These are phyloP conservation scores for Tricholoma bakamatsutake DNA, from an alignment of 768 basidiomycete genomes.

Conservation along the genomic window DNA sequence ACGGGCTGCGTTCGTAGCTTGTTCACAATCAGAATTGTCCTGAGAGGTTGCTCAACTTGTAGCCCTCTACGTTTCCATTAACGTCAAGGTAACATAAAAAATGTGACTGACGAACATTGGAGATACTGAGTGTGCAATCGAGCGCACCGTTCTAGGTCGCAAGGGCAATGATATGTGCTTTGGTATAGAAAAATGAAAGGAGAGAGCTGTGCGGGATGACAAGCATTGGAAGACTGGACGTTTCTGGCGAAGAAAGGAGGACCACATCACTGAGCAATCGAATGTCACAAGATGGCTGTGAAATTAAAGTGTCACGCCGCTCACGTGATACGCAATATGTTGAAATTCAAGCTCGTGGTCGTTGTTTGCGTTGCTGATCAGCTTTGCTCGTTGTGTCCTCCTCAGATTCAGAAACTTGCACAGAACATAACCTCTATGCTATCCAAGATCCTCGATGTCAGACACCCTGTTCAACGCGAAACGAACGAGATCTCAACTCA, in stretches of 20 bases:
- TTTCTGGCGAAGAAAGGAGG: slow-evolving; percentile 2
- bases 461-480: slow-evolving; percentile 24
- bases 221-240: slow-evolving; percentile 2
- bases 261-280: slow-evolving; percentile 9
- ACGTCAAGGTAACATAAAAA: slow-evolving; percentile 17
- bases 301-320: slow-evolving; percentile 3
- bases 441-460: slow-evolving; percentile 16
- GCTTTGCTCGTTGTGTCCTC: neutral
- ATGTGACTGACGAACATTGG: slow-evolving; percentile 11
- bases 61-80: slow-evolving; percentile 31
- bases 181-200: neutral
- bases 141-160: slow-evolving; percentile 1
- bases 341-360: neutral
- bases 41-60: slow-evolving; percentile 36
- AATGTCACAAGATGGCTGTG: neutral
- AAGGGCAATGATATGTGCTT: neutral
- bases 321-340: slow-evolving; percentile 26
- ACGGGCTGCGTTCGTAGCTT: slow-evolving; percentile 76
- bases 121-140: slow-evolving; percentile 4
- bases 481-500: slow-evolving; percentile 49
- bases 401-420: neutral
- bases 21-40: slow-evolving; percentile 72
- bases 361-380: neutral
- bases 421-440: neutral
- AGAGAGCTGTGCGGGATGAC: neutral